Base-by-base conservation (phyloP, 805 yeast genomes). In the Kregervanrija fluxuum region DNA sequence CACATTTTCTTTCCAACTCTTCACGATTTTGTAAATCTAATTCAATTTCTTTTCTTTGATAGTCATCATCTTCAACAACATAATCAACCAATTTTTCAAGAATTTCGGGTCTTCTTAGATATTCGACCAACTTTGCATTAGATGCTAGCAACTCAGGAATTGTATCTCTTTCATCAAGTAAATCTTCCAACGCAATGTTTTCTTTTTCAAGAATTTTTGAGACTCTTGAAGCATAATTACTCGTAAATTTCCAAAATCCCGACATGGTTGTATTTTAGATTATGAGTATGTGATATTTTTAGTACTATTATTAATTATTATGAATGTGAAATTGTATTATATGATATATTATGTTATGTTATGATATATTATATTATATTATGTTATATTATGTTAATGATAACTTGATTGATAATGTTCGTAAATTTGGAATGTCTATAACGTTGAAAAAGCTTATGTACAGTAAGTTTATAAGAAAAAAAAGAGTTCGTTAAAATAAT, bases 71-170 rank as follows among this genome's bases (percentile, higher is more conserved):
- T 40, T 64, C 65, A 33, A 79, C 78, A 36, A 89, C 74, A 54
- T 78, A 80, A 35, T 82, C 79, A 30, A 91, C 78, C 46, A 91
- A 72, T 45, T 79, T 77, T 42, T 70, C 73, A 48, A 91, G 62
- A 12, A 87, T 78, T 43, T 80, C 85, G 12, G 93, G 89, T 57
- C 85, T 86, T 50, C 91, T 74, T 44, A 93, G 69, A 55, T 82
- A 82, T 55, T 88, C 93, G 35, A 90, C 71, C 41, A 93, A 72
- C 57, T 84, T 82, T 38, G 82, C 73, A 60, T 85, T 85, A 14
- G 88, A 80, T 16, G 83, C 77, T 50, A 82, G 66, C 33, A 87
- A 67, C 59, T 86, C 93, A 46, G 85, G 85, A 28, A 85, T 68
- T 30, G 87, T 63, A 47, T 83, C 90, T 38, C 79, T 83, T 53